Base-by-base conservation (phyloP, 1,284 basidiomycete genomes). In the Lentinula novae-zelandiae region DNA sequence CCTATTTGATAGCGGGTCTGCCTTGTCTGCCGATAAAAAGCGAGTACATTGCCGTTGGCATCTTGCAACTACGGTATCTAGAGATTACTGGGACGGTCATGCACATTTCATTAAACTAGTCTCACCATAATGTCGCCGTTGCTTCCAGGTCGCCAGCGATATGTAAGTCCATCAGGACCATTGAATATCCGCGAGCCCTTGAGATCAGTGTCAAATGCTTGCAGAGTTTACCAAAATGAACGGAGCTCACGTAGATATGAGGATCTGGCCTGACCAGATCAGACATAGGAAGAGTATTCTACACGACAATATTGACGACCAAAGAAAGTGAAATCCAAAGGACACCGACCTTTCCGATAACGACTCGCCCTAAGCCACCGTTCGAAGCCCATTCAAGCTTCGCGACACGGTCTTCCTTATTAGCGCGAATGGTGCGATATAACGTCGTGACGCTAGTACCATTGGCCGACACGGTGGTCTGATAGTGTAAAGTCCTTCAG, bases 341-440 rank as follows among this genome's bases (percentile, higher is more conserved):
- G 20, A 58, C 27, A 67, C 69, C 64, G 66, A 90, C 90, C 81
- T 91, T 92, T 69, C 90, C 90, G 69, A 93, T 90, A 66, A 89
- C 79, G 66, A 89, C 85, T 67, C 91, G 89, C 65, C 91, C 90
- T 60, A 92, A 85, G 60, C 87, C 85, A 62, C 90, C 90, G 67
- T 83, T 89, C 58, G 83, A 76, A 59, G 87, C 82, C 91, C 90
- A 93, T 73, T 93, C 91, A 62, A 93, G 82, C 75, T 87, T 90
- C 66, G 91, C 90, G 67, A 92, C 86, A 52, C 89, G 85, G 72
- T 93, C 90, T 75, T 91, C 89, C 70, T 88, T 90, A 76, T 88
- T 89, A 58, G 87, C 80, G 56, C 90, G 87, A 68, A 90, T 87
- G 36, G 87, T 77, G 62, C 87, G 83, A 82, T 82, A 90, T 59